phyloP scores from a whole-genome alignment of 1,139 yeast genomes.

The Yamadazyma triangularis region DNA sequence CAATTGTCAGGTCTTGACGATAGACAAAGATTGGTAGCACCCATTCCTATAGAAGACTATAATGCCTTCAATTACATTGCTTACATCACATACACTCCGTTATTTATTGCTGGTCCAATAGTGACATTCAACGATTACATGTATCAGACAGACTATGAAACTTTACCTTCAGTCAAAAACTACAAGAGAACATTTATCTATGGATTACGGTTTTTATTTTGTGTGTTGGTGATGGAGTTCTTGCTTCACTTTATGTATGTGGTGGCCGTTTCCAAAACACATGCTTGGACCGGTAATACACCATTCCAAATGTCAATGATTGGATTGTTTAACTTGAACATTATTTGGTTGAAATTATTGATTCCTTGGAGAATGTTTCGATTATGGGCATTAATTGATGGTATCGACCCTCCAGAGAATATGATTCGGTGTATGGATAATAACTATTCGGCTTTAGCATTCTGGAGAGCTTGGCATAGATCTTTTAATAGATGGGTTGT shows the following conservation, averaged over 20 bases:
- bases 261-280: constrained; percentile 82
- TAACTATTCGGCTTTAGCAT: constrained; percentile 86
- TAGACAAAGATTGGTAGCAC: constrained; percentile 62
- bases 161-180: constrained; percentile 37
- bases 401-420: constrained; percentile 95
- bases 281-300: constrained; percentile 89
- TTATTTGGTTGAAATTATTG: constrained; percentile 87
- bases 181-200: constrained; percentile 53
- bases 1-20: constrained; percentile 41
- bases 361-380: constrained; percentile 97
- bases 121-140: constrained; percentile 87
- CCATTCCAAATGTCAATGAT: constrained; percentile 95
- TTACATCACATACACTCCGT: constrained; percentile 78
- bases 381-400: constrained; percentile 86
- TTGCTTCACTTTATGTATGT: constrained; percentile 85
- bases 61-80: constrained; percentile 61
- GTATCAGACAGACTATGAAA: constrained; percentile 56
- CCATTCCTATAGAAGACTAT: constrained; percentile 60
- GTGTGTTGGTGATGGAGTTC: constrained; percentile 84
- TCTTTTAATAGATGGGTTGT: constrained; percentile 88
- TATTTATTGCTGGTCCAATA: constrained; percentile 93
- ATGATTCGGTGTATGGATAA: constrained; percentile 96
- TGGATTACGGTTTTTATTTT: constrained; percentile 62
- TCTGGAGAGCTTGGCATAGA: constrained; percentile 99
- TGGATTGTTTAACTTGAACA: constrained; percentile 82